Evolutionary conservation across 2,329 filamentous ascomycete genomes (phyloP).

Genomic region (Nothomitra cinnamomea): DNA sequence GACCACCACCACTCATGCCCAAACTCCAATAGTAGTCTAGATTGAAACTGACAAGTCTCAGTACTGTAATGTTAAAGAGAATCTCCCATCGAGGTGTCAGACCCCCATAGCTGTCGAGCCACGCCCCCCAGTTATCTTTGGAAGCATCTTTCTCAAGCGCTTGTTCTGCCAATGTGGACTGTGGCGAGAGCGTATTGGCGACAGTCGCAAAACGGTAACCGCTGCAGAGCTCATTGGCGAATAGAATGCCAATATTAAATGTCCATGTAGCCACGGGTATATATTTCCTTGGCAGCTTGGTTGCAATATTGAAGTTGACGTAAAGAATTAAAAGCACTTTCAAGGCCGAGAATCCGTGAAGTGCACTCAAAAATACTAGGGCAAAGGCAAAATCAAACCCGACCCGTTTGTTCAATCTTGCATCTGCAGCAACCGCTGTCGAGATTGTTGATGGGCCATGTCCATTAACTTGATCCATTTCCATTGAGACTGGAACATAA

Average conservation of each 20-base stretch:
- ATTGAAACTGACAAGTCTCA: constrained; percentile 92
- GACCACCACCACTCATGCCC: constrained; percentile 43
- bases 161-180: constrained; percentile 24
- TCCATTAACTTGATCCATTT: constrained; percentile 8
- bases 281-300: constrained; percentile 47
- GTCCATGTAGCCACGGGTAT: constrained; percentile 68
- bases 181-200: constrained; percentile 32
- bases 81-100: constrained; percentile 88
- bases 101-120: constrained; percentile 64
- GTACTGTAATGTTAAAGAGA: constrained; percentile 89
- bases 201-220: constrained; percentile 61
- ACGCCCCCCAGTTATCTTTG: constrained; percentile 45
- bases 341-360: constrained; percentile 72
- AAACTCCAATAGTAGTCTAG: constrained; percentile 91
- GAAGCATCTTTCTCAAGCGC: constrained; percentile 14
- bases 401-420: constrained; percentile 49
- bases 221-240: constrained; percentile 69
- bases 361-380: constrained; percentile 53
- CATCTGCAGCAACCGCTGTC: constrained; percentile 29
- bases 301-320: constrained; percentile 68
- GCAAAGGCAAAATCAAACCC: constrained; percentile 76
- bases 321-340: constrained; percentile 72
- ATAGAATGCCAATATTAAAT: constrained; percentile 74
- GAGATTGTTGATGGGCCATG: constrained; percentile 24
- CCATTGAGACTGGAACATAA: constrained; percentile 14